Conservation (phyloP, 441 rosid species). For the Macaranga tanarius region DNA sequence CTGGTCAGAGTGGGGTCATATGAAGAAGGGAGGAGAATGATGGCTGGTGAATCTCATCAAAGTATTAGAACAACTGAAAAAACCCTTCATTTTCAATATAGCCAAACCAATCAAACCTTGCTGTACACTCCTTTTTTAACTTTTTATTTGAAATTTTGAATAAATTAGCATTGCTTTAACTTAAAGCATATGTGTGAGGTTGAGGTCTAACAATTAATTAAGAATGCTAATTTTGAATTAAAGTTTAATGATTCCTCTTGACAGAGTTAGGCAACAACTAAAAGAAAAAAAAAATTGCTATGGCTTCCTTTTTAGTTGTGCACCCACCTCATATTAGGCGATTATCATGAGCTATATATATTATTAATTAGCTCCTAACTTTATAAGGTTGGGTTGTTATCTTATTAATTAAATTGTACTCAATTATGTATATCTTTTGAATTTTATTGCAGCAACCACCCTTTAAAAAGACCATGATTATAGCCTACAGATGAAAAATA, state of each 20-base stretch:
- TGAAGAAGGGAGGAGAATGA: conserved; percentile 9
- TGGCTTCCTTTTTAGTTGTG: conserved; percentile 7
- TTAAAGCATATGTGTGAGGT: conserved; percentile 34
- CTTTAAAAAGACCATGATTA: background rate
- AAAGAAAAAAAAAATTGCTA: background rate
- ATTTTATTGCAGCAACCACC: background rate
- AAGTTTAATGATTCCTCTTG: conserved; percentile 8
- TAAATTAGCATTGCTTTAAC: conserved; percentile 43
- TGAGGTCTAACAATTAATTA: conserved; percentile 29
- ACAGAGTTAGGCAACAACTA: conserved; percentile 10
- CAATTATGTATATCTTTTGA: background rate
- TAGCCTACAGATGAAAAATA: background rate
- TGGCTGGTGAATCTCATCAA: conserved; percentile 27
- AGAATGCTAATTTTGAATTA: conserved; percentile 20
- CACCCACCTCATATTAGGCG: conserved; percentile 19
- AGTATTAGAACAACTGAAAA: background rate
- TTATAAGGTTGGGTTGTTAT: background rate
- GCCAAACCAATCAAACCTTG: conserved; percentile 36
- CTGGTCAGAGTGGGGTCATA: conserved; percentile 24
- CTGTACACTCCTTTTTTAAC: conserved; percentile 28
- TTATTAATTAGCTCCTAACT: background rate
- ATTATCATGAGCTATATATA: background rate
- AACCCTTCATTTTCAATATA: conserved; percentile 4
- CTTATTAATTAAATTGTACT: conserved; percentile 1
- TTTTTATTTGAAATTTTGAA: conserved; percentile 1